Evolutionary conservation across 139 green algal genomes (phyloP), one percentile per base, ranked within the genome.

Genomic region (Eudorina sp.): DNA sequence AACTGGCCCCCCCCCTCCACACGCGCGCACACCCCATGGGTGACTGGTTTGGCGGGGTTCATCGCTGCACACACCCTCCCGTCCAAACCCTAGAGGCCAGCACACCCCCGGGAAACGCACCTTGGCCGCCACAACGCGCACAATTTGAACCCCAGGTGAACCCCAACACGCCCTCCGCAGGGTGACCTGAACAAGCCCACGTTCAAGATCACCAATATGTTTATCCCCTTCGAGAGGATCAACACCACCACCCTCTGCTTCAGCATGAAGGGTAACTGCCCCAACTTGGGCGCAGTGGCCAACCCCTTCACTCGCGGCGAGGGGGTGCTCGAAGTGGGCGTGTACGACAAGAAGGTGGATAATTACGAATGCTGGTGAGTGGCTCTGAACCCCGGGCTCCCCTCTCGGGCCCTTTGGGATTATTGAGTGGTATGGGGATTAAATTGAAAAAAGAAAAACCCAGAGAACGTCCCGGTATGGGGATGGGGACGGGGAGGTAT

Each of bases 151-250:
- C 51, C 51, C 51, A n/a, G n/a, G 13, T 58, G 51, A 58, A 58
- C 51, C 51, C 51, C 16, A 58, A 58, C 13, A 58, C 51, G 16
- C 69, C 38, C 7, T 21, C 41, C 23, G 70, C 70, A 84, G 77
- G 53, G 36, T 40, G 53, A 73, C 11, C 34, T 38, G 36, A 38
- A 72, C 77, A 72, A 72, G 77, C 27, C 81, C 1, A 87, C 81
- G 4, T n/a, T 87, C 7, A 87, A 87, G 64, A 79, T 87, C 62
- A 87, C 81, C 14, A 60, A 78, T 45, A 87, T 87, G 81, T 53
- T 40, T 5, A 66, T 87, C 13, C 81, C 81, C 9, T 79, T 51
- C 29, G 64, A 66, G 1, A 51, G 27, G 23, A 78, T 87, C 34
- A 53, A 60, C n/a, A 58, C 41, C 31, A 68, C 81, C 3, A 31